Conservation (phyloP, 345 rosid species). For the Erysimum cheiranthoides region DNA sequence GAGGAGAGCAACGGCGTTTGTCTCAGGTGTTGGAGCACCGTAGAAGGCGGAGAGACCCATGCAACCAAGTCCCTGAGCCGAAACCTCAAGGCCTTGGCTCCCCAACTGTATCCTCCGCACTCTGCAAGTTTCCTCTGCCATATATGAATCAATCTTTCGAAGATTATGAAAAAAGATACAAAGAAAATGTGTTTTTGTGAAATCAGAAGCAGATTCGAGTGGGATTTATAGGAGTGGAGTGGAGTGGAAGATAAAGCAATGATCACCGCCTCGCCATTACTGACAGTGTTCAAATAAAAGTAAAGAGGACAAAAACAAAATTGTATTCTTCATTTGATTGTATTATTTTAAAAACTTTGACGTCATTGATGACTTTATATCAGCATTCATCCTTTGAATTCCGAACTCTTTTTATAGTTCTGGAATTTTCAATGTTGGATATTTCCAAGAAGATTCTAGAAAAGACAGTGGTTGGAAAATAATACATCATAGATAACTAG, state of each 20-base stretch:
- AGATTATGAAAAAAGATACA: neutral
- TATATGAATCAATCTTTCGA: constrained; percentile 10
- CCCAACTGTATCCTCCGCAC: constrained; percentile 40
- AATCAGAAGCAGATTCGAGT: constrained; percentile 1
- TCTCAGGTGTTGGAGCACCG: constrained; percentile 51
- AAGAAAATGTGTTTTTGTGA: neutral
- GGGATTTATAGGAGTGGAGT: constrained; percentile 30
- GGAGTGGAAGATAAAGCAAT: constrained; percentile 3
- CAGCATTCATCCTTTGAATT: constrained; percentile 1
- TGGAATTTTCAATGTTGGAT: neutral
- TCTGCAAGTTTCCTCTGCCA: constrained; percentile 27
- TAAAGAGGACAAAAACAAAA: neutral
- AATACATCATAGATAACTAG: neutral
- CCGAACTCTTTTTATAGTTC: neutral
- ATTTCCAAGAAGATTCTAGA: neutral
- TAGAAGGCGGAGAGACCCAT: constrained; percentile 57
- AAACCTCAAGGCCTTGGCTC: constrained; percentile 46
- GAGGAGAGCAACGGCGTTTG: constrained; percentile 46
- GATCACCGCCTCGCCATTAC: constrained; percentile 12
- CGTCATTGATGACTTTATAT: constrained; percentile 37
- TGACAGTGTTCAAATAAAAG: neutral
- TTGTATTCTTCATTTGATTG: neutral
- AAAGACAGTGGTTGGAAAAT: neutral
- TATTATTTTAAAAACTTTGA: neutral
- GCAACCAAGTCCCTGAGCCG: constrained; percentile 61